A percentile compares a stretch with the other conserved stretches of the same genome.
These are phyloP conservation scores for Beauveria bassiana DNA, from an alignment of 2,329 filamentous ascomycete species.

Conservation along the genomic window DNA sequence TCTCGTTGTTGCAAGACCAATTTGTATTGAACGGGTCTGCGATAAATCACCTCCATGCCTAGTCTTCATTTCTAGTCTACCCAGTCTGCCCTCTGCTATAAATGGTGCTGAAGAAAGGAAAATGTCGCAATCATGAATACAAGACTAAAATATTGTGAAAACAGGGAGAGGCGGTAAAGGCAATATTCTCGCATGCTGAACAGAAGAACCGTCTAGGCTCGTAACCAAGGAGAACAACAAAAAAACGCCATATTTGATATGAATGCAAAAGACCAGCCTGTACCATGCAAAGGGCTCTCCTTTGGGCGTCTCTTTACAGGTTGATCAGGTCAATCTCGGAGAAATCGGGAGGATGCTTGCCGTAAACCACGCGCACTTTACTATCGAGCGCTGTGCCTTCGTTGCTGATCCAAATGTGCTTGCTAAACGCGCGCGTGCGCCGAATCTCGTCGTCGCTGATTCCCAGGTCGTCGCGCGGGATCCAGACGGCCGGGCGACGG, in stretches of 20 bases:
- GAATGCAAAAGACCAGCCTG: background rate
- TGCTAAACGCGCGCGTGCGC: constrained; percentile 67
- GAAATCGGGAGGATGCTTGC: constrained; percentile 80
- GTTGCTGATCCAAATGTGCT: constrained; percentile 87
- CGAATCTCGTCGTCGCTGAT: constrained; percentile 86
- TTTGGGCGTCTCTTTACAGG: constrained; percentile 39
- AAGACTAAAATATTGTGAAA: background rate
- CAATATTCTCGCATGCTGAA: background rate
- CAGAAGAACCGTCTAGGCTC: background rate
- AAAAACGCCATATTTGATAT: background rate
- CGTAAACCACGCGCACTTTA: constrained; percentile 75
- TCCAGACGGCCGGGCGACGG: constrained; percentile 82
- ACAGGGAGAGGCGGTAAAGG: background rate
- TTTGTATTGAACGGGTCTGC: no score
- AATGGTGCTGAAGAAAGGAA: background rate
- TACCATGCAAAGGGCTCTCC: background rate
- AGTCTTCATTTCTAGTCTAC: background rate
- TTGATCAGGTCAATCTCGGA: constrained; percentile 82
- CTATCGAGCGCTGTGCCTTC: constrained; percentile 83
- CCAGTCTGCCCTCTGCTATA: background rate
- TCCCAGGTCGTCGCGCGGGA: constrained; percentile 83
- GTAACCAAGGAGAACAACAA: background rate
- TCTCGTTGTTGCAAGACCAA: no score
- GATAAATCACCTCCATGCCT: background rate
- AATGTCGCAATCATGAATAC: background rate